Conservation (phyloP, 2,329 filamentous ascomycete species). For the Dactylonectria estremocensis region DNA sequence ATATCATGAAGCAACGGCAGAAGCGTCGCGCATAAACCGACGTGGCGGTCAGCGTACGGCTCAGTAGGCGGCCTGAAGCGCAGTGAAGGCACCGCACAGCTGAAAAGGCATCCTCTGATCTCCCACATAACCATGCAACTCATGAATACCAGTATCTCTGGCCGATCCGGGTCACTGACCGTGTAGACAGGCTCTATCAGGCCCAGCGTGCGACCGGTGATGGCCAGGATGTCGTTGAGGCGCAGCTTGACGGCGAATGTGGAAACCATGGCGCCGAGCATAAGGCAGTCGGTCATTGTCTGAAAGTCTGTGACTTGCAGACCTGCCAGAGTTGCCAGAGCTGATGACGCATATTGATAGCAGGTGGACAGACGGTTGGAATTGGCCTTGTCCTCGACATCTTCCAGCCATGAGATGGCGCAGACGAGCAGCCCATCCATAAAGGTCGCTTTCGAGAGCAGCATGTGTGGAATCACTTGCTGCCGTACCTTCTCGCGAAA, state of each 20-base stretch:
- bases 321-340: neutral
- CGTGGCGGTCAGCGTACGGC: slow-evolving; percentile 44
- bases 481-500: neutral
- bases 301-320: neutral
- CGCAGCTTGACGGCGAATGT: neutral
- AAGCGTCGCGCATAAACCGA: slow-evolving; percentile 44
- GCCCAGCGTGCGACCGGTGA: neutral
- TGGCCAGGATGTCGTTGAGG: neutral
- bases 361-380: neutral
- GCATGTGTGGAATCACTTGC: neutral
- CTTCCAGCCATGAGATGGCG: neutral
- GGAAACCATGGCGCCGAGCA: neutral
- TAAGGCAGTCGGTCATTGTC: neutral
- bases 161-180: neutral
- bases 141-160: neutral
- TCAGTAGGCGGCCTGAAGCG: neutral
- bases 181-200: neutral
- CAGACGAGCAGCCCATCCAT: neutral
- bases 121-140: neutral
- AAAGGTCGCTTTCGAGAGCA: neutral
- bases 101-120: neutral
- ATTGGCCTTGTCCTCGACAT: neutral
- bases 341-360: neutral
- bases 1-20: slow-evolving; percentile 46
- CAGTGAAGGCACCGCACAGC: neutral